Base-by-base conservation (phyloP, 176 grass and related monocot genomes). In the Musa schizocarpa region DNA sequence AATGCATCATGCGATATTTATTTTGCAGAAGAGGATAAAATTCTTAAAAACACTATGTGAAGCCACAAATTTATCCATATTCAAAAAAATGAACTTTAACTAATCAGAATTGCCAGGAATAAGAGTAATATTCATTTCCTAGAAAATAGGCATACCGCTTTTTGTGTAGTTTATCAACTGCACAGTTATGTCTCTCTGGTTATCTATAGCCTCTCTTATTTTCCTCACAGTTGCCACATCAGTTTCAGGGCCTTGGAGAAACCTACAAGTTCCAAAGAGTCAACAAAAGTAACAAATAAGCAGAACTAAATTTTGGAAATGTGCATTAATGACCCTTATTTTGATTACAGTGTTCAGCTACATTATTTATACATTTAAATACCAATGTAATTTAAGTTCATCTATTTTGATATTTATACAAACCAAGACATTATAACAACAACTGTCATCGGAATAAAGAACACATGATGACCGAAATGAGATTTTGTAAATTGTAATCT, bases 111-210 rank as follows among this genome's bases (percentile, higher is more conserved):
- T 20, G 5, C 26, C 54, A 75, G 34, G 34, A 43, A 3, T 34
- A 24, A n/a, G 63, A 27, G 24, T 25, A 65, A 13, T 1, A 26
- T 13, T 43, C 34, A 43, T 43, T 34, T 56, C 27, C 13, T 52
- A 24, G 8, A 52, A 76, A 64, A 64, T 64, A 72, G 76, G 5
- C 80, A 65, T 93, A 97, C 90, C 88, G 11, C 83, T 93, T 83
- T 88, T 97, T 78, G 90, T 93, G 82, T 90, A 97, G 82, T 97
- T 90, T 88, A 97, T 97, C 58, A 97, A 76, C 76, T 93, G 93
- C 87, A 97, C 87, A 2, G 88, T 93, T 63, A 97, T 84, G 68
- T 97, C 88, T 63, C 74, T 86, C 78, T 97, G 84, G 77, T 88
- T 91, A 84, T 97, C 86, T 72, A 97, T 97, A 51, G 90, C 94